Percentiles rank a stretch among this genome's conserved stretches.
These are phyloP conservation scores for Globisporangium alternatum DNA, from an alignment of 352 stramenopile genomes.

Conservation along the genomic window DNA sequence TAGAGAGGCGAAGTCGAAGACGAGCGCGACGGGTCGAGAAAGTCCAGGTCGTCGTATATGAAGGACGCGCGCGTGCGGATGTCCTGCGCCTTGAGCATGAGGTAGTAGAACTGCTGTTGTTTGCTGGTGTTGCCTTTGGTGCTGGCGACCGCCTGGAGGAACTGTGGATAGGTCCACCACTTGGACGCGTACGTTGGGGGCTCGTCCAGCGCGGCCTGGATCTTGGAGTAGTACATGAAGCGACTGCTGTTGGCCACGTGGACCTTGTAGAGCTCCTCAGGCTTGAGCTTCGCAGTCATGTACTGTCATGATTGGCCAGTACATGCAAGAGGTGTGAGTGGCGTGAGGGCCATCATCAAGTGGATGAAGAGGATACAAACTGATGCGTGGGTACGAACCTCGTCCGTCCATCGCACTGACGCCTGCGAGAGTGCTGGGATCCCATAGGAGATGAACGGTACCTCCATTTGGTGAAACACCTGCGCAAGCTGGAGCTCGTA, in stretches of 20 bases:
- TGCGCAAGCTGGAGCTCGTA: conserved; percentile 84
- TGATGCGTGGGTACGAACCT: conserved; percentile 18
- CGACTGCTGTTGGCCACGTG: conserved; percentile 86
- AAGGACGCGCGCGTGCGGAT: conserved; percentile 43
- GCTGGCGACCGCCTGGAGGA: conserved; percentile 31
- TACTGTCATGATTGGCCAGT: conserved; percentile 29
- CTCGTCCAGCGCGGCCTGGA: conserved; percentile 27
- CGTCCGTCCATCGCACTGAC: conserved; percentile 81
- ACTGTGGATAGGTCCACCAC: conserved; percentile 64
- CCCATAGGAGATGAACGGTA: conserved; percentile 93
- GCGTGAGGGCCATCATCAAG: neutral
- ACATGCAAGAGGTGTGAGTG: neutral
- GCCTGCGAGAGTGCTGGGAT: conserved; percentile 83
- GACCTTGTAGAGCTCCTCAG: conserved; percentile 46
- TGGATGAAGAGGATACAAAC: neutral
- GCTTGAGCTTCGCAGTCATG: conserved; percentile 37
- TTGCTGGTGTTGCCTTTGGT: conserved; percentile 18
- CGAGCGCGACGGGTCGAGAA: conserved; percentile 86
- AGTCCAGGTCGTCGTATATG: conserved; percentile 86
- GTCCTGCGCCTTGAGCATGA: conserved; percentile 55
- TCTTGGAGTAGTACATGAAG: conserved; percentile 93
- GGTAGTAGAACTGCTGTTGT: conserved; percentile 47
- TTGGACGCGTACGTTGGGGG: conserved; percentile 41
- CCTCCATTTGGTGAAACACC: conserved; percentile 88
- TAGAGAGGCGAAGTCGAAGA: conserved; percentile 30